phyloP scores from a whole-genome alignment of 352 stramenopile genomes.

The Globisporangium middletonii region DNA sequence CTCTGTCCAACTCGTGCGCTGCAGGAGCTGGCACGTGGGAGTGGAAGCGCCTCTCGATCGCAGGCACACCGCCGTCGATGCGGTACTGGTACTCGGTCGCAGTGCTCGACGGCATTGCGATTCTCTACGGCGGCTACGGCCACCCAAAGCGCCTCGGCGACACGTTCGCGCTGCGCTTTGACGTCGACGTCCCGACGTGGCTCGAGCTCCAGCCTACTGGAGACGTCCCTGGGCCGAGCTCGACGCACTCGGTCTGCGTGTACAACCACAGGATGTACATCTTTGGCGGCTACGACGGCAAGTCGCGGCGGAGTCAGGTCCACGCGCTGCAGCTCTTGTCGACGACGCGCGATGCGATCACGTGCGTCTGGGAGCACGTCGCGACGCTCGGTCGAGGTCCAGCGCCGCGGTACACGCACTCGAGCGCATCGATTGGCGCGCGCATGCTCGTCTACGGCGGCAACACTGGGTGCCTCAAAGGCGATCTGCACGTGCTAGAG shows the following conservation, averaged over 20 bases:
- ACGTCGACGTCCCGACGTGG: constrained; percentile 38
- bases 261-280: constrained; percentile 47
- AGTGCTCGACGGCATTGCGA: constrained; percentile 31
- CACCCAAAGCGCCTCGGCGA: constrained; percentile 42
- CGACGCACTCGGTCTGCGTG: constrained; percentile 51
- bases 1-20: constrained; percentile 1
- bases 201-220: constrained; percentile 32
- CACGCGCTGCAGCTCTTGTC: constrained; percentile 37
- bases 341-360: constrained; percentile 24
- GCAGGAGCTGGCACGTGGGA: constrained; percentile 34
- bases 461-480: constrained; percentile 56
- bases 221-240: constrained; percentile 35
- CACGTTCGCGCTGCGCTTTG: constrained; percentile 51
- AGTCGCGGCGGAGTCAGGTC: constrained; percentile 40
- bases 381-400: constrained; percentile 28
- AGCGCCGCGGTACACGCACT: constrained; percentile 48
- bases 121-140: constrained; percentile 54
- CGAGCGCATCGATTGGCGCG: constrained; percentile 35
- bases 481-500: constrained; percentile 46
- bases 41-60: constrained; percentile 43
- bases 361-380: constrained; percentile 36
- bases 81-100: constrained; percentile 57
- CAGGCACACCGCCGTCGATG: constrained; percentile 42
- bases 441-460: constrained; percentile 48
- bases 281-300: constrained; percentile 59